phyloP scores from a whole-genome alignment of 1,284 basidiomycete species.

The Vanrija sp. region DNA sequence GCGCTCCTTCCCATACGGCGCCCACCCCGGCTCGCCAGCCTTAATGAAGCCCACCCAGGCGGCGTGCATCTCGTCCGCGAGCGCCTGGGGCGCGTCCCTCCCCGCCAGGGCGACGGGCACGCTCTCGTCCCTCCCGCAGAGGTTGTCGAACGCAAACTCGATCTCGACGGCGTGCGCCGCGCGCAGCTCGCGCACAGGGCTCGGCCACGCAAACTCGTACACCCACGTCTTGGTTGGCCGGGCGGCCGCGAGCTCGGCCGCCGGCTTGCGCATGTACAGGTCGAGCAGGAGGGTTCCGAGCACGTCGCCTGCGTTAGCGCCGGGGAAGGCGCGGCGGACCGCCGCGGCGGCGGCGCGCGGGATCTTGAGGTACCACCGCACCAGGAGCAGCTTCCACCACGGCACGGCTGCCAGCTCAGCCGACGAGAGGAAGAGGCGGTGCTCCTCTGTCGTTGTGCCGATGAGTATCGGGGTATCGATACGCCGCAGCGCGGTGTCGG shows the following conservation, averaged over 20 bases:
- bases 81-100: neutral
- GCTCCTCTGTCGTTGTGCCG: conserved; percentile 2
- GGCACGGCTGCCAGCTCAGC: neutral
- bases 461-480: neutral
- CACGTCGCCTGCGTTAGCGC: neutral
- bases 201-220: conserved; percentile 3
- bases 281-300: neutral
- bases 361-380: neutral
- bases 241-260: neutral
- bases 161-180: conserved; percentile 2
- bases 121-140: neutral
- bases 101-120: neutral
- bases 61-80: conserved; percentile 3
- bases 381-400: neutral
- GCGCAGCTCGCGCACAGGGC: neutral
- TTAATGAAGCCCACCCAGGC: conserved; percentile 1
- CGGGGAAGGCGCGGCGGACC: neutral
- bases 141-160: neutral
- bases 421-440: neutral
- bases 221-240: neutral
- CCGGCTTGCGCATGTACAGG: neutral
- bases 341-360: neutral
- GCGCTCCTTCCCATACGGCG: neutral
- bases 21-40: neutral
- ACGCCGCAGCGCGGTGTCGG: neutral